Evolutionary conservation across 129 eudicot species (phyloP).

Genomic region (Escallonia herrerae): DNA sequence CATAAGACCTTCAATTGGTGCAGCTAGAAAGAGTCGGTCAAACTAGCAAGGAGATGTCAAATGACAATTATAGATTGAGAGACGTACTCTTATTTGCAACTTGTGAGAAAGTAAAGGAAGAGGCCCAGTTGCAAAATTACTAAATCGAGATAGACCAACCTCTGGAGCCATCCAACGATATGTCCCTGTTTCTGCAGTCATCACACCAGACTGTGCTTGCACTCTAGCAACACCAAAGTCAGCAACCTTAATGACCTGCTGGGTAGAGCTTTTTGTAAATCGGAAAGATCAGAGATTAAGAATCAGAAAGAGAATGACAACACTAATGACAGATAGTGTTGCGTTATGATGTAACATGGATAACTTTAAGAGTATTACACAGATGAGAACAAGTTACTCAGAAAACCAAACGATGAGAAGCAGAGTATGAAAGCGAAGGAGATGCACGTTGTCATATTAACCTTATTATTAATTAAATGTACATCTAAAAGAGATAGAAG

Average conservation of each 20-base stretch:
- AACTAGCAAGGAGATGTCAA: too few relatives aligned
- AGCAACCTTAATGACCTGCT: constrained; percentile 54
- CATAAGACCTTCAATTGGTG: too few relatives aligned
- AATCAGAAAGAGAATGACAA: neutral
- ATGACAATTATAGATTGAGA: too few relatives aligned
- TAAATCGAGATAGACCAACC: constrained; percentile 21
- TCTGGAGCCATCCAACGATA: constrained; percentile 77
- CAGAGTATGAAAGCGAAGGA: too few relatives aligned
- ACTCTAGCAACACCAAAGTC: constrained; percentile 74
- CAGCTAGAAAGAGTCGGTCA: too few relatives aligned
- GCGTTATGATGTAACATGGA: too few relatives aligned
- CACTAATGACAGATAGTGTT: neutral
- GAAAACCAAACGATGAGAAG: too few relatives aligned
- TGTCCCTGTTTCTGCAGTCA: constrained; percentile 71
- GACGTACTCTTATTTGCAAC: neutral
- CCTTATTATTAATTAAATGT: too few relatives aligned
- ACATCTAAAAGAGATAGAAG: too few relatives aligned
- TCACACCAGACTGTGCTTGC: constrained; percentile 43
- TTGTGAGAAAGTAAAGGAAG: neutral
- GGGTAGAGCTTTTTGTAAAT: neutral
- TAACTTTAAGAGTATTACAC: too few relatives aligned
- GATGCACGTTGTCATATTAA: too few relatives aligned
- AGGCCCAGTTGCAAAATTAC: neutral
- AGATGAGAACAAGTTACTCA: too few relatives aligned
- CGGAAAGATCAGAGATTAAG: constrained; percentile 1